Conservation (phyloP, 768 basidiomycete genomes). For the Leccinum barrowsii region DNA sequence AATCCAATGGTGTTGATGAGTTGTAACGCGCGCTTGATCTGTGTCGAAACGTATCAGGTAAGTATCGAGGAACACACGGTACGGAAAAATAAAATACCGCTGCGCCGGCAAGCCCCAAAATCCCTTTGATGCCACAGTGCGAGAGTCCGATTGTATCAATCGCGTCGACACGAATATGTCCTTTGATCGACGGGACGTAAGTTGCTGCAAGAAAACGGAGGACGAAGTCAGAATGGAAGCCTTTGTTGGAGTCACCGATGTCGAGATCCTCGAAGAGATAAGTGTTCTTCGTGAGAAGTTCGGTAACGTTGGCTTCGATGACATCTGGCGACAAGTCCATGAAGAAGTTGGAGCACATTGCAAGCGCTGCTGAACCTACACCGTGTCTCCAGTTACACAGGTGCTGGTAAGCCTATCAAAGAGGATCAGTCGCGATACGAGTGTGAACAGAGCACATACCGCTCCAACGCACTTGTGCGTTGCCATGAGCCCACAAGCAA, state of each 20-base stretch:
- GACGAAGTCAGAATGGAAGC: neutral
- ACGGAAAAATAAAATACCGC: neutral
- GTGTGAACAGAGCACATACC: neutral
- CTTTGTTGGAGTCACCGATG: neutral
- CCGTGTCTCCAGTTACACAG: neutral
- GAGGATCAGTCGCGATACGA: neutral
- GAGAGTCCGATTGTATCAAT: neutral
- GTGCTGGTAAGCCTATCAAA: neutral
- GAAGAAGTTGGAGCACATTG: neutral
- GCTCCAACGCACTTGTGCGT: neutral
- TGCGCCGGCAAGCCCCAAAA: neutral
- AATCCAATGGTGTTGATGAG: neutral
- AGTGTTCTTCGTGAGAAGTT: neutral
- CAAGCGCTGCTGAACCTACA: neutral
- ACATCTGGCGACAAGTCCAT: neutral
- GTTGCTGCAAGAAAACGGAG: neutral
- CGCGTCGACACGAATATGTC: neutral
- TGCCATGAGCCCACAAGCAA: neutral
- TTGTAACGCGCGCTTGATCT: neutral
- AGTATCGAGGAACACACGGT: neutral
- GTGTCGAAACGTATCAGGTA: neutral
- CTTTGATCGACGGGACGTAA: neutral
- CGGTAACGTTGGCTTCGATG: accelerated
- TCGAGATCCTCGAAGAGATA: neutral
- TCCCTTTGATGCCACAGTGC: neutral